Evolutionary conservation across 495 filamentous ascomycete species (phyloP).

Genomic region (Lasiosphaeria hispida): DNA sequence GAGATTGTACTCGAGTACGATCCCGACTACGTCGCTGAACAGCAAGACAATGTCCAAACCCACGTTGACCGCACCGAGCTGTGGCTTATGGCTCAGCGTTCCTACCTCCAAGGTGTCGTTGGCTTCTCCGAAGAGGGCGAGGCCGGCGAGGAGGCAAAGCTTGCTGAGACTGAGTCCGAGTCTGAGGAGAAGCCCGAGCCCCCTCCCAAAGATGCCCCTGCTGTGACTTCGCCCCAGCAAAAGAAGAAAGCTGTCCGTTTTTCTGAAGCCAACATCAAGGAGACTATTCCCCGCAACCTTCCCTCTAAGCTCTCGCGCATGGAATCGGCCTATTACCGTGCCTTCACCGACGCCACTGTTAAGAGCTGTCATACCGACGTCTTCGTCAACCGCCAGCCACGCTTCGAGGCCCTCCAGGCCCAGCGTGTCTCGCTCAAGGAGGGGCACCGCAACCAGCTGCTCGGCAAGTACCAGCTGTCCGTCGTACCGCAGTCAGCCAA

Average conservation of each 20-base stretch:
- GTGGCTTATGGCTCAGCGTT: slow-evolving; percentile 78
- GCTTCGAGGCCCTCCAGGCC: slow-evolving; percentile 87
- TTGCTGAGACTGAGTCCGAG: slow-evolving; percentile 23
- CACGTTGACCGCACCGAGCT: slow-evolving; percentile 75
- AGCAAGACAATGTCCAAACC: slow-evolving; percentile 60
- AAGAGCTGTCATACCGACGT: slow-evolving; percentile 62
- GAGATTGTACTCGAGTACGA: slow-evolving; percentile 66
- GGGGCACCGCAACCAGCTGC: slow-evolving; percentile 66
- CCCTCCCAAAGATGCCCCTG: slow-evolving; percentile 27
- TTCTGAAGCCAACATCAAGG: slow-evolving; percentile 53
- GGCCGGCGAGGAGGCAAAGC: slow-evolving; percentile 17
- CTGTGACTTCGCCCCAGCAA: slow-evolving; percentile 31
- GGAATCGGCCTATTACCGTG: slow-evolving; percentile 88
- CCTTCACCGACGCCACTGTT: slow-evolving; percentile 70
- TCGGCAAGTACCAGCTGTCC: slow-evolving; percentile 70
- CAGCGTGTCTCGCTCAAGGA: slow-evolving; percentile 65
- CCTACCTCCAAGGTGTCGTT: slow-evolving; percentile 71
- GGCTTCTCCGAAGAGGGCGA: slow-evolving; percentile 42
- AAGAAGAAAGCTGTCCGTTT: slow-evolving; percentile 79
- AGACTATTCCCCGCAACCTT: slow-evolving; percentile 42
- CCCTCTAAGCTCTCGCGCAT: slow-evolving; percentile 50
- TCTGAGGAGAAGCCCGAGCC: slow-evolving; percentile 24
- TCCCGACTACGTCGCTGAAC: slow-evolving; percentile 63
- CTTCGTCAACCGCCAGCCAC: slow-evolving; percentile 76
- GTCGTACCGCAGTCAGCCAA: slow-evolving; percentile 55